Evolutionary conservation across 495 filamentous ascomycete species (phyloP), one percentile per base, ranked within the genome.

Genomic region (Oleoguttula mirabilis): DNA sequence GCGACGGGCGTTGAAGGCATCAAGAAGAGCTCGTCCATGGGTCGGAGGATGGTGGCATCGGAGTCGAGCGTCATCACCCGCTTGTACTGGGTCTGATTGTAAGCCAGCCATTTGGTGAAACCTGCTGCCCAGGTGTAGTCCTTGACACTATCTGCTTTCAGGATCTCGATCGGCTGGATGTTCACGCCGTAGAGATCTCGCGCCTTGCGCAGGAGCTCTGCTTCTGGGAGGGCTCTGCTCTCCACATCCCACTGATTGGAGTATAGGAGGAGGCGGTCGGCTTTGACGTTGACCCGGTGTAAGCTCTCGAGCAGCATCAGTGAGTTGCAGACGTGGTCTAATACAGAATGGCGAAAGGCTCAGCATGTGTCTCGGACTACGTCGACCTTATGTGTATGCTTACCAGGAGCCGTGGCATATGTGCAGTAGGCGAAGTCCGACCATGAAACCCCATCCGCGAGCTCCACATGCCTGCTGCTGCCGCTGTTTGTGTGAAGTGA

Each of bases 21-120:
- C 43, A 79, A 66, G 64, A 87, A 85, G 2, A 87, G 66, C 45
- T 85, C 79, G 57, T 87, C 82, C 64, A 87, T 70, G 30, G 64
- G 62, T 32, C 76, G 63, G 17, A 84, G 62, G 6, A 87, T 52
- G 16, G 69, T 75, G 15, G 72, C 66, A 46, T 84, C 80, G 12
- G 77, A 77, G 57, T 87, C 82, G 39, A 87, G 68, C 38, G 74
- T 66, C 15, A 86, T 60, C 6, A 87, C 63, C 0, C 83, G 79
- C 2, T 66, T 60, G 51, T 82, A 87, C 45, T 79, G 65, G 4
- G 75, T 75, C 43, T 79, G 71, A 42, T 76, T 77, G 50, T 86
- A 87, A 5, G 77, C 76, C 25, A 79, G 70, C 14, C 85, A 66
- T 49, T 86, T 84, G 33, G 78, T 76, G 48, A 71, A 76, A 34